Percentiles rank a stretch among this genome's conserved stretches.
phyloP scores from a whole-genome alignment of 2,329 filamentous ascomycete genomes.

The Phialophora tarda region DNA sequence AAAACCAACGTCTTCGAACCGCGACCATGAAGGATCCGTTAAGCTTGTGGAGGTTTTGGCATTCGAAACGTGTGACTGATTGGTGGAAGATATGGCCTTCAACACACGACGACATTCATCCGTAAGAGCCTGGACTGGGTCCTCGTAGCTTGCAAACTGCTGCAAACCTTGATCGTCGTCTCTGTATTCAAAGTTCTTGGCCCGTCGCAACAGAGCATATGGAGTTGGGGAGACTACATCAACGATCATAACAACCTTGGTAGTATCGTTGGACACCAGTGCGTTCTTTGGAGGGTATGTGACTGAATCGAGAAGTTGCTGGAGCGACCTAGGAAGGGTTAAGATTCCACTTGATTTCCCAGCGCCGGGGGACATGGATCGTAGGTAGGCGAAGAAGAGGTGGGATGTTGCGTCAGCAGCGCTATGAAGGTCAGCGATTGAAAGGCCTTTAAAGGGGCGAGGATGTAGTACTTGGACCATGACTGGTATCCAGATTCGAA shows the following conservation, averaged over 20 bases:
- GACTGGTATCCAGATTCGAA: conserved; percentile 93
- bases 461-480: conserved; percentile 72
- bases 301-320: conserved; percentile 87
- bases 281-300: conserved; percentile 85
- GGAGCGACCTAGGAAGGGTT: conserved; percentile 83
- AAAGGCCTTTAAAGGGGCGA: not conserved
- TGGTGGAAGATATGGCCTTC: conserved; percentile 82
- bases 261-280: conserved; percentile 78
- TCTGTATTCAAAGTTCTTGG: conserved; percentile 93
- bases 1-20: conserved; percentile 95
- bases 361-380: conserved; percentile 82
- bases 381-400: conserved; percentile 95
- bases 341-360: conserved; percentile 77
- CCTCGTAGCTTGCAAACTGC: conserved; percentile 84
- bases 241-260: conserved; percentile 95
- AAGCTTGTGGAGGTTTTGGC: conserved; percentile 73
- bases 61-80: conserved; percentile 78
- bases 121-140: conserved; percentile 84
- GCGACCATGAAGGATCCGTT: conserved; percentile 90
- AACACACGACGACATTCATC: conserved; percentile 94
- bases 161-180: conserved; percentile 85
- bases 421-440: conserved; percentile 52
- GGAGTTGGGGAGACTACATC: conserved; percentile 93
- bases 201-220: conserved; percentile 85
- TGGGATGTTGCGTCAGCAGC: conserved; percentile 96